Conservation (phyloP, 2,329 filamentous ascomycete species). For the Neurospora sp. region DNA sequence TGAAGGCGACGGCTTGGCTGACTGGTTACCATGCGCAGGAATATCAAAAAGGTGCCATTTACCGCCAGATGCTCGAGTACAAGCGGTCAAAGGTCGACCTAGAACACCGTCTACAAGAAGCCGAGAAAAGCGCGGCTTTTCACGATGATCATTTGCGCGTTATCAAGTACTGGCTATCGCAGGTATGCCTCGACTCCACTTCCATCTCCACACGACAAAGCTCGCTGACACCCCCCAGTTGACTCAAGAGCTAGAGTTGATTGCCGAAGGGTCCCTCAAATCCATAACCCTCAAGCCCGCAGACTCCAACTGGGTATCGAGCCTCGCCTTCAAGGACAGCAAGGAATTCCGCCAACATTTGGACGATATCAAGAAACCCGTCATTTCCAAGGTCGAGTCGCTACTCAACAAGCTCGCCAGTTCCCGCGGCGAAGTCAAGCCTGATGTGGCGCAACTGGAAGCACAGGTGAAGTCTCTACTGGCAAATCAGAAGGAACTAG, state of each 20-base stretch:
- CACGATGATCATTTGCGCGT: constrained; percentile 90
- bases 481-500: constrained; percentile 71
- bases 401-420: constrained; percentile 52
- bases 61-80: constrained; percentile 96
- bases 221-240: constrained; percentile 34
- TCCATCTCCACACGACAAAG: constrained; percentile 3
- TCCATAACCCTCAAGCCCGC: constrained; percentile 18
- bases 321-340: constrained; percentile 52
- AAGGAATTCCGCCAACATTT: constrained; percentile 76
- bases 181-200: constrained; percentile 45
- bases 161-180: constrained; percentile 88
- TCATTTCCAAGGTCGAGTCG: constrained; percentile 62
- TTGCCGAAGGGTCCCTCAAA: constrained; percentile 37
- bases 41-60: constrained; percentile 93
- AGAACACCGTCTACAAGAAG: constrained; percentile 70
- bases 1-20: constrained; percentile 23
- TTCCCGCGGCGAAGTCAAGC: constrained; percentile 44
- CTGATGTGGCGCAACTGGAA: constrained; percentile 66
- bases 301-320: constrained; percentile 49
- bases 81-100: constrained; percentile 79
- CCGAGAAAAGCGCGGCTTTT: constrained; percentile 67
- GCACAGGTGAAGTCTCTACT: constrained; percentile 64
- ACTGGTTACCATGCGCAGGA: constrained; percentile 45
- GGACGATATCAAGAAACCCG: constrained; percentile 62
- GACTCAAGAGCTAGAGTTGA: constrained; percentile 52